These are phyloP conservation scores for Penicillium tannophilum DNA, from an alignment of 495 filamentous ascomycete genomes.

Conservation along the genomic window DNA sequence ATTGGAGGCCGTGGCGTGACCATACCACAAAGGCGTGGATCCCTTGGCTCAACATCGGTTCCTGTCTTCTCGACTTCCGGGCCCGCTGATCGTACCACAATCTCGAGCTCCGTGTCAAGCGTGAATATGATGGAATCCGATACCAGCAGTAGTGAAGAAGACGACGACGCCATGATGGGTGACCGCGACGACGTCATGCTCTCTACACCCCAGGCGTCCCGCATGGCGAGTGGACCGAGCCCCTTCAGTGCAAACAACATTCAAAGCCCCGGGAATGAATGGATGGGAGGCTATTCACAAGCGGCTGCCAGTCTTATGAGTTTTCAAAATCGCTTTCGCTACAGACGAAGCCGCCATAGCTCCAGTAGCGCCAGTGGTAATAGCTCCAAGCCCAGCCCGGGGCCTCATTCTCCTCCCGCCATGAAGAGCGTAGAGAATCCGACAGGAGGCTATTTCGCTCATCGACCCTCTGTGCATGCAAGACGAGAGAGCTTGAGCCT, in stretches of 20 bases:
- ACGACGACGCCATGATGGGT: slow-evolving; percentile 76
- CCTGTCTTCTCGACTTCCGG: slow-evolving; percentile 45
- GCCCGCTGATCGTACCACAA: slow-evolving; percentile 64
- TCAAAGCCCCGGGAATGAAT: slow-evolving; percentile 55
- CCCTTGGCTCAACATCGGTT: slow-evolving; percentile 43
- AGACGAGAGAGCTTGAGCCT: slow-evolving; percentile 83
- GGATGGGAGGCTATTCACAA: slow-evolving; percentile 65
- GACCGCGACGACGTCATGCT: slow-evolving; percentile 79
- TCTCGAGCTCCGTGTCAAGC: slow-evolving; percentile 86
- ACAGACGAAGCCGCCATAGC: slow-evolving; percentile 61
- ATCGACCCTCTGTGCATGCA: slow-evolving; percentile 52
- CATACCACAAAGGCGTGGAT: slow-evolving; percentile 66
- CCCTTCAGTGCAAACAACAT: slow-evolving; percentile 47
- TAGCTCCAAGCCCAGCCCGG: slow-evolving; percentile 68
- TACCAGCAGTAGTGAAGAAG: slow-evolving; percentile 72
- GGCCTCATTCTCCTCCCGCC: slow-evolving; percentile 62
- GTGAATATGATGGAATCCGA: slow-evolving; percentile 79
- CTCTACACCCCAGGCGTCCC: slow-evolving; percentile 55
- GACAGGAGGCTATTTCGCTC: slow-evolving; percentile 48
- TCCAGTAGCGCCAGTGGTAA: slow-evolving; percentile 71
- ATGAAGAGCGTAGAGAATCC: slow-evolving; percentile 61
- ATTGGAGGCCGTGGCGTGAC: slow-evolving; percentile 76
- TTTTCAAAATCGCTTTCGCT: slow-evolving; percentile 67
- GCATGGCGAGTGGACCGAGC: slow-evolving; percentile 42
- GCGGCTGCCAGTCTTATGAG: slow-evolving; percentile 71